Conservation (phyloP, 1,284 basidiomycete genomes). For the Boletus semigastroideus region DNA sequence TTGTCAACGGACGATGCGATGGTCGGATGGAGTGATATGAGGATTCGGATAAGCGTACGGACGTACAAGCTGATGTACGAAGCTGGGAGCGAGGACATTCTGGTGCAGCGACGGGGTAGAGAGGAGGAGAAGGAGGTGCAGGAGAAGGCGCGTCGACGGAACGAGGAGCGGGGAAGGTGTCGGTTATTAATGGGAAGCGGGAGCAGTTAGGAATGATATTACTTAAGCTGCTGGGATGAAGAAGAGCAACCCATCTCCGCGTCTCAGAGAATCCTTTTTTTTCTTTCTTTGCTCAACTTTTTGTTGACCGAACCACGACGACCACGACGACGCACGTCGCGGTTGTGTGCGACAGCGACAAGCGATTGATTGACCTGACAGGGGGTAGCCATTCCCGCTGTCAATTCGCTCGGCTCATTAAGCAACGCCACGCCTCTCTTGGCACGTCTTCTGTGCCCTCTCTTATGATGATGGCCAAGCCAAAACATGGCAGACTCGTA, state of each 20-base stretch:
- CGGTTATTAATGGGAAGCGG: constrained; percentile 17
- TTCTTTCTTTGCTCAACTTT: constrained; percentile 2
- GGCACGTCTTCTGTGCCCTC: constrained; percentile 34
- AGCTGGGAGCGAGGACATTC: constrained; percentile 54
- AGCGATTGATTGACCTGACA: neutral
- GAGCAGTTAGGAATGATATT: constrained; percentile 12
- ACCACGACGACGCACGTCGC: neutral
- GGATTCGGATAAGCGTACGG: constrained; percentile 62
- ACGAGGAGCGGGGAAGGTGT: constrained; percentile 54
- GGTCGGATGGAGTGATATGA: constrained; percentile 42
- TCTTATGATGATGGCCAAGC: constrained; percentile 35
- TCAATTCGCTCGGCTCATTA: constrained; percentile 21
- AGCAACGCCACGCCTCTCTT: constrained; percentile 36
- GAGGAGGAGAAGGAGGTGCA: constrained; percentile 42
- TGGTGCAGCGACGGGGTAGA: constrained; percentile 39
- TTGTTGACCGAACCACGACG: neutral
- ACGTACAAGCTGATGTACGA: constrained; percentile 79
- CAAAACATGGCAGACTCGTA: constrained; percentile 25
- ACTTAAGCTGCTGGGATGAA: constrained; percentile 28
- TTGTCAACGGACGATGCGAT: constrained; percentile 29
- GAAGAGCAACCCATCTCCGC: constrained; percentile 6
- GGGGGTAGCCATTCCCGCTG: neutral
- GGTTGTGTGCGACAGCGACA: neutral
- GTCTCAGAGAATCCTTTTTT: constrained; percentile 1
- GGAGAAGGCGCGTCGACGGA: constrained; percentile 45